Percentiles rank a stretch among this genome's conserved stretches.
Conservation (phyloP, 306 rosid genomes). For the Begonia masoniana region DNA sequence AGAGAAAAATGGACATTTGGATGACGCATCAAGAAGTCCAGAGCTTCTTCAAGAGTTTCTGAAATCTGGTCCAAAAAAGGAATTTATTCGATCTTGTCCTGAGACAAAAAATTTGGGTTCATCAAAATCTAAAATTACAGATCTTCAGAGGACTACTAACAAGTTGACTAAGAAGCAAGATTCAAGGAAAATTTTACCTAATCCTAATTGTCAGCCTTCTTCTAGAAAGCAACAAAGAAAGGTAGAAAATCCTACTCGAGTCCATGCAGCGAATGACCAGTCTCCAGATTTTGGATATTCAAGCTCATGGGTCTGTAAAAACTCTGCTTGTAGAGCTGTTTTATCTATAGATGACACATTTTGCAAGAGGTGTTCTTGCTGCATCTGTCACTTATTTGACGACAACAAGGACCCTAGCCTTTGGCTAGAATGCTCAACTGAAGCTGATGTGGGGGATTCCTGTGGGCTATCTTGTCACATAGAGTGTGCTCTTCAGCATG, state of each 20-base stretch:
- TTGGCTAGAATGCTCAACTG: conserved; percentile 89
- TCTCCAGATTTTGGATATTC: conserved; percentile 60
- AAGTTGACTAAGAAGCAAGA: conserved; percentile 73
- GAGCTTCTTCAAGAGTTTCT: conserved; percentile 64
- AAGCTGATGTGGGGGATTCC: conserved; percentile 67
- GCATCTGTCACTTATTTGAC: conserved; percentile 90
- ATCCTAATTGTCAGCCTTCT: conserved; percentile 38
- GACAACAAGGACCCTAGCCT: conserved; percentile 99
- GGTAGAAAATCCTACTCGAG: conserved; percentile 71
- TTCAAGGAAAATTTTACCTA: conserved; percentile 42
- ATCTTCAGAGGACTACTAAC: conserved; percentile 34
- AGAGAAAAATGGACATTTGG: conserved; percentile 63
- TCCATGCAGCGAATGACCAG: conserved; percentile 40
- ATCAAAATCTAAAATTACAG: conserved; percentile 43
- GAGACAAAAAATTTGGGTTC: conserved; percentile 35
- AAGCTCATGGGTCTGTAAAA: conserved; percentile 87
- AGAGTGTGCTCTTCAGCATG: conserved; percentile 87
- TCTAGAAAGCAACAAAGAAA: conserved; percentile 75
- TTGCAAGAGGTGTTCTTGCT: conserved; percentile 97
- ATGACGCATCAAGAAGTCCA: conserved; percentile 66
- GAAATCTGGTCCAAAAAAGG: conserved; percentile 66
- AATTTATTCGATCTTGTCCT: conserved; percentile 41
- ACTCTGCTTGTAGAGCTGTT: conserved; percentile 95
- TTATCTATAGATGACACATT: conserved; percentile 79
- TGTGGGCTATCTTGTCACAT: conserved; percentile 95